Evolutionary conservation across 345 rosid genomes (phyloP), one percentile per base, ranked within the genome.

Genomic region (Mangifera indica): DNA sequence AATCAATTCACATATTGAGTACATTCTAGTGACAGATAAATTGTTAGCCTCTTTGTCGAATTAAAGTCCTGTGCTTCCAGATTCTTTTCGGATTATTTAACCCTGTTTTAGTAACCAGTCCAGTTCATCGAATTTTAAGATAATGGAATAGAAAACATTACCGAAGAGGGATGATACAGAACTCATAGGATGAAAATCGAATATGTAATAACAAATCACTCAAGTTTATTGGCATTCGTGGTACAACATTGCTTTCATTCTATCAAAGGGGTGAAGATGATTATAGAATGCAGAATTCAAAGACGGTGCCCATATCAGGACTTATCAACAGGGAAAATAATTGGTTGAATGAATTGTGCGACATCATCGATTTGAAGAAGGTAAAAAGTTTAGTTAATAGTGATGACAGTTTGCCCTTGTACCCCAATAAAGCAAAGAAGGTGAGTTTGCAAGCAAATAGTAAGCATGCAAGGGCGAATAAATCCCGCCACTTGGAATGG

Each of bases 401-500:
- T 20, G 25, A 34, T 48, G 46, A 70, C n/a, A 57, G 18, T 60
- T 6, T 58, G 13, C 32, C 66, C 56, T 70, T 81, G 48, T 76
- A 76, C 71, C 75, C 74, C 46, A 85, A 76, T 60, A 66, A 40
- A 6, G 73, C 17, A 67, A 55, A 73, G 26, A 82, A 77, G 70
- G 79, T 20, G 10, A 79, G 3, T 54, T 76, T 73, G 68, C 73
- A 66, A 24, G 54, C 29, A 5, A 79, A 3, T 18, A 83, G 65
- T 18, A 81, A 42, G 62, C 40, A 37, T 53, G 79, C 44, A 25
- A 85, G 74, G 5, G 83, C 82, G 1, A 65, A 53, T 74, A 84
- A 68, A 66, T 84, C 81, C 79, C 76, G 74, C 83, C 81, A 81
- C 69, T 84, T 84, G 46, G 84, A 74, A 64, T 72, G 25, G n/a